Base-by-base conservation (phyloP, 2,329 filamentous ascomycete genomes). In the Nothopassalora personata region DNA sequence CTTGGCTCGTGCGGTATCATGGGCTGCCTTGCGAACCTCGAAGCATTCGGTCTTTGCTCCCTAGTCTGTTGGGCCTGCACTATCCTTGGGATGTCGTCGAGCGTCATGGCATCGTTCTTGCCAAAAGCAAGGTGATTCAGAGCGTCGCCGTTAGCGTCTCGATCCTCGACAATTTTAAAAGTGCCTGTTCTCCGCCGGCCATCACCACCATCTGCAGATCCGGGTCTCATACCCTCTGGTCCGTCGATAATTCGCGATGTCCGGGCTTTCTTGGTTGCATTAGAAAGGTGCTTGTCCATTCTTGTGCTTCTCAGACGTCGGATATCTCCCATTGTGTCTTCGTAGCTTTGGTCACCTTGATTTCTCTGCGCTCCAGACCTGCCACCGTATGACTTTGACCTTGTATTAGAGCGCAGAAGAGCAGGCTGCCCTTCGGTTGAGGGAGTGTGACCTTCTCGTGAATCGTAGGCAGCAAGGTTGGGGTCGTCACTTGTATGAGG, bases 291-390 rank as follows among this genome's bases (percentile, higher is more conserved):
- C 71, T 95, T 93, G 70, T 99, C 93, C 71, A 97, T 87, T 31
- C 94, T 87, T 23, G 93, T 97, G 62, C 94, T 97, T 65, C 93
- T 86, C 60, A 99, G 77, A 62, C 94, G 85, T 68, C 91, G 87
- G 71, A 99, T 94, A 75, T 99, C 94, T 66, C 94, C 95, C 66
- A 99, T 86, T 50, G 93, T 96, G 76, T 92, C 95, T 77, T 97
- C 93, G 72, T 97, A 94, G 30, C 89, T 91, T 54, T 89, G 90
- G 68, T 86, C 72, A 43, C 61, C 64, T 58, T 85, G 82, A 33
- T 78, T 79, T 49, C 67, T 63, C 53, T 87, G 85, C 57, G 76
- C 78, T 59, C 80, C 75, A 62, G 74, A 74, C 18, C 84, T 83
- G 27, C 85, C 87, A 48, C 84, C 84, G 71, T 87, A 88, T 1